A percentile compares a stretch with the other conserved stretches of the same genome.
Evolutionary conservation across 148 eudicot genomes (phyloP).

Genomic region (Arbutus unedo): DNA sequence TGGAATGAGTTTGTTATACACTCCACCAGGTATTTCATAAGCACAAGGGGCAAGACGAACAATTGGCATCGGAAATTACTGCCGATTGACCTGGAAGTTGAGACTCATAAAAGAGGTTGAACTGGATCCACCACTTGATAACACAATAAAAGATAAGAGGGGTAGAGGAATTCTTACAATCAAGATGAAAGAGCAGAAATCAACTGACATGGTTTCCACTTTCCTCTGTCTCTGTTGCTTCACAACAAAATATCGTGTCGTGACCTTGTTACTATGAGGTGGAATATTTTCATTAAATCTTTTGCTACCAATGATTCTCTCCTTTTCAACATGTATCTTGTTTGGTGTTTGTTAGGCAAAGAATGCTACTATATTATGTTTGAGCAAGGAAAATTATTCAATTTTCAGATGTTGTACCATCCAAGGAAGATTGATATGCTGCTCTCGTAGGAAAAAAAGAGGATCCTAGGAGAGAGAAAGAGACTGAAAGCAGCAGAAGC

Average conservation of each 20-base stretch:
- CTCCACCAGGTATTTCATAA: constrained; percentile 63
- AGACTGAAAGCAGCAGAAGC: constrained; percentile 80
- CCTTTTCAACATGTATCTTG: background rate
- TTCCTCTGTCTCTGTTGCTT: too few species aligned
- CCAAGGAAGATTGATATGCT: constrained; percentile 72
- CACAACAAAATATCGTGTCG: too few species aligned
- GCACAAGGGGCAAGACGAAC: constrained; percentile 83
- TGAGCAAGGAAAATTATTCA: background rate
- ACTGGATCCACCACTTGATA: constrained; percentile 71
- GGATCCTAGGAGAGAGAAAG: constrained; percentile 63
- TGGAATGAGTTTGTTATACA: background rate
- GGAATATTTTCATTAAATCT: background rate
- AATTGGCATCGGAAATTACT: constrained; percentile 65
- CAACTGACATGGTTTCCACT: background rate
- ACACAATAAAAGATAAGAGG: constrained; percentile 71
- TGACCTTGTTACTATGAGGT: background rate
- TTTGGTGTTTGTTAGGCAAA: background rate
- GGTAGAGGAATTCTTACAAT: constrained; percentile 74
- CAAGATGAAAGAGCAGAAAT: constrained; percentile 36
- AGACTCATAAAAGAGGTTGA: constrained; percentile 48
- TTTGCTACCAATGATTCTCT: background rate
- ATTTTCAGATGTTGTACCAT: constrained; percentile 59
- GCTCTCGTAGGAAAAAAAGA: constrained; percentile 78
- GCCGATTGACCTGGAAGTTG: constrained; percentile 56
- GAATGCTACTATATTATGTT: background rate